Conservation (phyloP, 1,284 basidiomycete genomes). For the Porogramme epimiltina region DNA sequence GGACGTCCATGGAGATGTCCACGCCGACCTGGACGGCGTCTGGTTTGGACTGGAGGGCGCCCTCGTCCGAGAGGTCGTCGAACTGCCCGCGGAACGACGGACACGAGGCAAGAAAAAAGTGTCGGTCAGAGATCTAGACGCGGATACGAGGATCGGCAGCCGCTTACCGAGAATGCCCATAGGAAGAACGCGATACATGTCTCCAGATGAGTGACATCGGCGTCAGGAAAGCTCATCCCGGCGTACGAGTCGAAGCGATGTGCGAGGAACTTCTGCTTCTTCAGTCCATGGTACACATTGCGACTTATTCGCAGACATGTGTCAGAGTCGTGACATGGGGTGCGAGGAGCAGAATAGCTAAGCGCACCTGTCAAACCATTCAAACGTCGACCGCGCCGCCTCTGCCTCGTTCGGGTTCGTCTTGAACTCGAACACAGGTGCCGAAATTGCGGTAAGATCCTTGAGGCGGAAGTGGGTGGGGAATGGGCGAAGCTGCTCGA, state of each 20-base stretch:
- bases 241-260: conserved; percentile 43
- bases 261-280: conserved; percentile 23
- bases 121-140: background rate
- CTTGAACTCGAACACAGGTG: conserved; percentile 24
- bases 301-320: conserved; percentile 4
- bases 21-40: conserved; percentile 41
- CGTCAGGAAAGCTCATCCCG: conserved; percentile 45
- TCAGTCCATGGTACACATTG: conserved; percentile 22
- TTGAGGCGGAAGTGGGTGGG: conserved; percentile 23
- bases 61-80: conserved; percentile 47
- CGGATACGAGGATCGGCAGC: background rate
- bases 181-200: conserved; percentile 48
- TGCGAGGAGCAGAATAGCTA: background rate
- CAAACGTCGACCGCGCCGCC: conserved; percentile 13
- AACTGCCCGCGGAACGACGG: conserved; percentile 33
- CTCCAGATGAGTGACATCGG: conserved; percentile 42
- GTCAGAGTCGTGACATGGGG: background rate
- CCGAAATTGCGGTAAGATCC: conserved; percentile 21
- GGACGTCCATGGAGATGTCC: conserved; percentile 34
- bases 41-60: conserved; percentile 40
- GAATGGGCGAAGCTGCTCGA: conserved; percentile 22
- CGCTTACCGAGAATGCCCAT: conserved; percentile 46
- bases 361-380: conserved; percentile 23
- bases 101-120: background rate
- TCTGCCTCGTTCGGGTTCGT: conserved; percentile 20